These are phyloP conservation scores for Aphanomyces stellatus DNA, from an alignment of 352 stramenopile species.

Conservation along the genomic window DNA sequence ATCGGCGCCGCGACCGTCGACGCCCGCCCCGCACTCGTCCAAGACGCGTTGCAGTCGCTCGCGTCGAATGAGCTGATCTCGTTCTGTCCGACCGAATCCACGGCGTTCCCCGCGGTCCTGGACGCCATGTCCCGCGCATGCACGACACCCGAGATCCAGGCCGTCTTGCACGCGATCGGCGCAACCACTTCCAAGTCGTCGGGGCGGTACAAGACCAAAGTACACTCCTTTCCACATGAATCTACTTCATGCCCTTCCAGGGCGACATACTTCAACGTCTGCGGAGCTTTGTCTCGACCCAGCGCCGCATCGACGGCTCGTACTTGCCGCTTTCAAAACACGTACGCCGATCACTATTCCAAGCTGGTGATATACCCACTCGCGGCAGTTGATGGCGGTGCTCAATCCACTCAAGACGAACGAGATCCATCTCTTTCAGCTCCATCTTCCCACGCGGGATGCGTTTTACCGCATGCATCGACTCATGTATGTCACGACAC, in stretches of 20 bases:
- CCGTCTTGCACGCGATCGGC: not conserved
- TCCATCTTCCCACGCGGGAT: slow-evolving; percentile 33
- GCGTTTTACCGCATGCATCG: slow-evolving; percentile 62
- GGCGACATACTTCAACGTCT: slow-evolving; percentile 10
- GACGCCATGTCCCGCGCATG: slow-evolving; percentile 38
- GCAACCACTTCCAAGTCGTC: not conserved
- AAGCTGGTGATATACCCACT: not conserved
- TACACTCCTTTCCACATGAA: slow-evolving; percentile 34
- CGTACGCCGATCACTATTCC: slow-evolving; percentile 42
- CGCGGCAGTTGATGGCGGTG: not conserved
- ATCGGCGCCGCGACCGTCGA: not conserved
- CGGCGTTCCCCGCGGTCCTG: slow-evolving; percentile 23
- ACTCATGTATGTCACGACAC: slow-evolving; percentile 48
- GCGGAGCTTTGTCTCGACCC: slow-evolving; percentile 27
- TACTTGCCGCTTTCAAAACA: slow-evolving; percentile 47
- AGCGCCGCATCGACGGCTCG: slow-evolving; percentile 63
- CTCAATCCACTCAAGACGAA: too few species aligned
- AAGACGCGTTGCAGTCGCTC: slow-evolving; percentile 35
- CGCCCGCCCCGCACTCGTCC: slow-evolving; percentile 28
- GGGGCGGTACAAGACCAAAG: slow-evolving; percentile 28
- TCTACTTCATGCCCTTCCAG: slow-evolving; percentile 19
- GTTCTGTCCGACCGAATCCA: slow-evolving; percentile 24
- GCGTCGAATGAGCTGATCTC: slow-evolving; percentile 32
- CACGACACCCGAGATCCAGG: not conserved
- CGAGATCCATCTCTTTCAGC: slow-evolving; percentile 42